Evolutionary conservation across 306 rosid species (phyloP).

Genomic region (Malus sylvestris): DNA sequence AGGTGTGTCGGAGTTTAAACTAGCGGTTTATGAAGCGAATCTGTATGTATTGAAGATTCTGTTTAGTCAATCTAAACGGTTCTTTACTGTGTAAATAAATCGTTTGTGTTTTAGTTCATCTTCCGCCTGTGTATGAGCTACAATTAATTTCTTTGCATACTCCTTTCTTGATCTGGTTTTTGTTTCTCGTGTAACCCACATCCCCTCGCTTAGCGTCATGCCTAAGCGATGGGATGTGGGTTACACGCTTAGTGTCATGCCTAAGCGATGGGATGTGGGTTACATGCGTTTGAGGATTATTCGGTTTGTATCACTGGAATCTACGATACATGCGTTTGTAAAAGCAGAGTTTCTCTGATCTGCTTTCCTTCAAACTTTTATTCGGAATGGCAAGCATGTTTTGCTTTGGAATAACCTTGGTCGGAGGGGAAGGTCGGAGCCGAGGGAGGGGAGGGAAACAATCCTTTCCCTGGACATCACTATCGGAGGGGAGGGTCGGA

Average conservation of each 20-base stretch:
- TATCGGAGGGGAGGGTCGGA: no score
- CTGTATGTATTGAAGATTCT: constrained; percentile 40
- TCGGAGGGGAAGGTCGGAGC: no score
- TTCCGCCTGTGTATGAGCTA: neutral
- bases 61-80: constrained; percentile 10
- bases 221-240: no score
- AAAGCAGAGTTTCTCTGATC: neutral
- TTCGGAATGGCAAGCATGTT: neutral
- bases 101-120: neutral
- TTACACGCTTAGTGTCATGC: no score
- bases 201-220: neutral
- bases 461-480: no score
- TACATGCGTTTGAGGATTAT: neutral
- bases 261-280: no score
- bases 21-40: constrained; percentile 32
- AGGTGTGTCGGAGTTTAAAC: constrained; percentile 18
- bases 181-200: neutral
- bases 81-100: neutral
- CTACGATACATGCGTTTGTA: neutral
- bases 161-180: neutral
- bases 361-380: neutral
- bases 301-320: neutral
- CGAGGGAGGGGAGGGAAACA: no score
- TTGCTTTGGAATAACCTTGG: no score
- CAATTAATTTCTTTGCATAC: neutral